A percentile compares a stretch with the other conserved stretches of the same genome.
Evolutionary conservation across 257 asterid species (phyloP).

Genomic region (Solanum megistacrolobum): DNA sequence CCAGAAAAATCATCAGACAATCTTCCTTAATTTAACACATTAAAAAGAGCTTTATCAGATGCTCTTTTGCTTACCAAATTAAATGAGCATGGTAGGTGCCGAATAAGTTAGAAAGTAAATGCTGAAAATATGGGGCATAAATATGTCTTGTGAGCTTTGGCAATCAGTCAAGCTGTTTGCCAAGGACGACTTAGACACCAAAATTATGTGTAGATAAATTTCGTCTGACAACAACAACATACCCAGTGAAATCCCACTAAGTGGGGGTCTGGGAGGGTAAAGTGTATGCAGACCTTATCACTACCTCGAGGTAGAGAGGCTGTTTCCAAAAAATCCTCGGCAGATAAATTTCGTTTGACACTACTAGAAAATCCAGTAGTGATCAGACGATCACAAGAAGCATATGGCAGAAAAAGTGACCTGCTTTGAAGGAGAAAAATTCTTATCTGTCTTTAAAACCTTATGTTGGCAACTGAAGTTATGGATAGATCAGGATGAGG

Average conservation of each 20-base stretch:
- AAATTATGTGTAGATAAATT: not conserved
- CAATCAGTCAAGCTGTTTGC: not conserved
- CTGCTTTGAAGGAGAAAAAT: not conserved
- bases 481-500: not conserved
- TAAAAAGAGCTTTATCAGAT: not conserved
- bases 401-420: not conserved
- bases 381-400: not conserved
- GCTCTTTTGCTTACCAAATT: not conserved
- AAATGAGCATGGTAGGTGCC: not conserved
- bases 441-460: not conserved
- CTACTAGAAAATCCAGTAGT: not conserved
- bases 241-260: not conserved
- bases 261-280: not conserved
- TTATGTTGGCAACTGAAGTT: not conserved
- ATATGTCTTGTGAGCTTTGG: not conserved
- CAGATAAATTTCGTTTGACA: not conserved
- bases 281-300: not conserved
- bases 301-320: no score
- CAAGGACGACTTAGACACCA: not conserved
- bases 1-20: not conserved
- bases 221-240: not conserved
- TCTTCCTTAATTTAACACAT: not conserved
- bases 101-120: not conserved
- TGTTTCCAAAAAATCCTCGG: not conserved
- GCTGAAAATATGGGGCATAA: not conserved